A percentile compares a stretch with the other conserved stretches of the same genome.
Conservation (phyloP, 1,284 basidiomycete genomes). For the Lignosus rhinocerotis region DNA sequence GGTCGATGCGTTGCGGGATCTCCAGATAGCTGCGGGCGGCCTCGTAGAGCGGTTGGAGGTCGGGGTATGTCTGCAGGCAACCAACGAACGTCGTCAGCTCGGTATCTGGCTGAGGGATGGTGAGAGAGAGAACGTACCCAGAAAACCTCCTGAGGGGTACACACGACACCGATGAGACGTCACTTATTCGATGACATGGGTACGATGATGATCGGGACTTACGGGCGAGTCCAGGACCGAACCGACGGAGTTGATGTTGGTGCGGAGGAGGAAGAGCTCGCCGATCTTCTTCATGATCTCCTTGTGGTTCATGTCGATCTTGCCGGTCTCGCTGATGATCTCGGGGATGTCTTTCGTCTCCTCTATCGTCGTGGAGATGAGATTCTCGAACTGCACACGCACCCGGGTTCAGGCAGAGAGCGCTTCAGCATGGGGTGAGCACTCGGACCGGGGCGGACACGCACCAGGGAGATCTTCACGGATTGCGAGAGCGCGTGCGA, state of each 20-base stretch:
- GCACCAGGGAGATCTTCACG: constrained; percentile 90
- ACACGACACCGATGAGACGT: neutral
- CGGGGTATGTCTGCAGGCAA: constrained; percentile 67
- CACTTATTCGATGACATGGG: neutral
- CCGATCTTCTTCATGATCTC: constrained; percentile 99
- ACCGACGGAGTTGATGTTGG: constrained; percentile 95
- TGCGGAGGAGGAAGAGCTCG: constrained; percentile 89
- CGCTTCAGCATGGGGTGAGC: neutral
- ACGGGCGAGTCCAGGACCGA: constrained; percentile 94
- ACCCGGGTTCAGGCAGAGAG: neutral
- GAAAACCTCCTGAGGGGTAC: constrained; percentile 75
- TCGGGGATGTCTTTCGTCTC: constrained; percentile 97
- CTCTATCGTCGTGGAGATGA: constrained; percentile 93
- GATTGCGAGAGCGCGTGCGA: constrained; percentile 96
- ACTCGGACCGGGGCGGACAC: constrained; percentile 19
- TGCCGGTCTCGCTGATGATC: constrained; percentile 90
- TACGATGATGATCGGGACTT: constrained; percentile 34
- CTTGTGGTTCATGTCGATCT: constrained; percentile 87
- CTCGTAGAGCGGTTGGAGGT: constrained; percentile 93
- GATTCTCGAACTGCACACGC: constrained; percentile 76
- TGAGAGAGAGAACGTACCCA: constrained; percentile 57
- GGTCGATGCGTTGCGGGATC: constrained; percentile 91
- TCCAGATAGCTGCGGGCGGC: constrained; percentile 93
- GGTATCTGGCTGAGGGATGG: neutral
- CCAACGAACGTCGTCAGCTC: neutral